A percentile compares a stretch with the other conserved stretches of the same genome.
These are phyloP conservation scores for Populus pruinosa DNA, from an alignment of 345 rosid species.

Conservation along the genomic window DNA sequence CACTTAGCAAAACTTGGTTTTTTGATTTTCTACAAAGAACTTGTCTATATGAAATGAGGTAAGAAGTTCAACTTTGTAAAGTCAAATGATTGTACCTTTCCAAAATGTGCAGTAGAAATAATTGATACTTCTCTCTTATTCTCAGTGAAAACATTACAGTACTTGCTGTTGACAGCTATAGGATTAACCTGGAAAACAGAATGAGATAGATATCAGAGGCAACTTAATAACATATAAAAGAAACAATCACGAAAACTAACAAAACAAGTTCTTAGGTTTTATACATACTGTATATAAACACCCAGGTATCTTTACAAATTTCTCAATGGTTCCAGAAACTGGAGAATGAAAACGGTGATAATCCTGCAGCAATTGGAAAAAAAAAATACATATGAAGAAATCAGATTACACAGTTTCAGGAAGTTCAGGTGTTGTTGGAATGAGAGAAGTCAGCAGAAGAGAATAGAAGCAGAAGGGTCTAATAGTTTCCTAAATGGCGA, in stretches of 20 bases:
- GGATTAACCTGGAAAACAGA: slow-evolving; percentile 72
- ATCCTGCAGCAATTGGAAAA: slow-evolving; percentile 48
- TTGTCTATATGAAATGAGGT: neutral
- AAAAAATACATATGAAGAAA: neutral
- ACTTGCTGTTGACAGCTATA: slow-evolving; percentile 88
- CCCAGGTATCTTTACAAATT: slow-evolving; percentile 62
- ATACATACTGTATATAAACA: slow-evolving; percentile 69
- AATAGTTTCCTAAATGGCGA: neutral
- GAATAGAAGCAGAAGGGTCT: neutral
- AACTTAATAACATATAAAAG: neutral
- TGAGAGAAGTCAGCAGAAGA: neutral
- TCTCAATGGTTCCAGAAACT: slow-evolving; percentile 70
- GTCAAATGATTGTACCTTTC: slow-evolving; percentile 50
- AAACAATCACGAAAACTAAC: neutral
- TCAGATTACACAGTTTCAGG: neutral
- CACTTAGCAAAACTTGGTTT: too few species aligned
- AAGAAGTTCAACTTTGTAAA: neutral
- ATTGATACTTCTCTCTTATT: slow-evolving; percentile 70
- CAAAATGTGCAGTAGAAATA: slow-evolving; percentile 69
- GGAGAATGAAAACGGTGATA: slow-evolving; percentile 88
- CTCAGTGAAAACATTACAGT: slow-evolving; percentile 92
- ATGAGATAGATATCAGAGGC: slow-evolving; percentile 3
- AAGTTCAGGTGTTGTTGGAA: neutral
- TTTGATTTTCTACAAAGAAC: neutral
- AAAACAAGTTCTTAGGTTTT: neutral